These are phyloP conservation scores for Penicillium cataractarum DNA, from an alignment of 495 filamentous ascomycete genomes.

Conservation along the genomic window DNA sequence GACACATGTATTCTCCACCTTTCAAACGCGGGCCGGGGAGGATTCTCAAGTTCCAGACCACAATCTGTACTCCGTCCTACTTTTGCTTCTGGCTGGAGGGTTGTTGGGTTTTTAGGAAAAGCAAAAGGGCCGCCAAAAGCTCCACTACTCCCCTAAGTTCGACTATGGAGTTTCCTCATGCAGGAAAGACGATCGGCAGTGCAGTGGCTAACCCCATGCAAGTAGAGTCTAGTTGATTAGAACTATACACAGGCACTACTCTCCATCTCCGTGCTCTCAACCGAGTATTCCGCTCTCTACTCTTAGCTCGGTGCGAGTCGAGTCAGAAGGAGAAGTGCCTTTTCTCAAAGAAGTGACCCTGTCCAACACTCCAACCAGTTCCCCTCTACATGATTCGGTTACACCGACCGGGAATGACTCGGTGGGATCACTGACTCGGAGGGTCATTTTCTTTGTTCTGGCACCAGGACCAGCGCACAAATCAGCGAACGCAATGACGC, in stretches of 20 bases:
- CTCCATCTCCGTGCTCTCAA: not conserved
- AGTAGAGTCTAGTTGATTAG: not conserved
- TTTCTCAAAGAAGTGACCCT: not conserved
- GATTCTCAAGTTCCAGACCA: constrained; percentile 9
- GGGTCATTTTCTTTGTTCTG: constrained; percentile 16
- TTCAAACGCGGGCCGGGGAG: not conserved
- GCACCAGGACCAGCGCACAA: not conserved
- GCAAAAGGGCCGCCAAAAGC: not conserved
- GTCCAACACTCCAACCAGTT: constrained; percentile 3
- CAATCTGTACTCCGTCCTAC: not conserved
- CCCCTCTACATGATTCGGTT: constrained; percentile 11
- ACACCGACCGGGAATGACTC: constrained; percentile 13
- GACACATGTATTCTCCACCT: constrained; percentile 9
- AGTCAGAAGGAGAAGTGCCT: not conserved
- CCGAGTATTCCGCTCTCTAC: not conserved
- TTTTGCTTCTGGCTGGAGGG: not conserved
- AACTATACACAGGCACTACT: too few relatives aligned
- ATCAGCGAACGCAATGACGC: not conserved
- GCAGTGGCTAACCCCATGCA: constrained; percentile 1
- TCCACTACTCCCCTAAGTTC: constrained; percentile 12
- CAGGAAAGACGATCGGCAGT: constrained; percentile 16
- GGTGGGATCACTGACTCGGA: not conserved
- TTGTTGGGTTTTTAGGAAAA: not conserved
- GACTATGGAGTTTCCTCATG: constrained; percentile 11
- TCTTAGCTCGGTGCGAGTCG: not conserved